phyloP scores from a whole-genome alignment of 345 rosid genomes.

The Hibiscus tridactylites region DNA sequence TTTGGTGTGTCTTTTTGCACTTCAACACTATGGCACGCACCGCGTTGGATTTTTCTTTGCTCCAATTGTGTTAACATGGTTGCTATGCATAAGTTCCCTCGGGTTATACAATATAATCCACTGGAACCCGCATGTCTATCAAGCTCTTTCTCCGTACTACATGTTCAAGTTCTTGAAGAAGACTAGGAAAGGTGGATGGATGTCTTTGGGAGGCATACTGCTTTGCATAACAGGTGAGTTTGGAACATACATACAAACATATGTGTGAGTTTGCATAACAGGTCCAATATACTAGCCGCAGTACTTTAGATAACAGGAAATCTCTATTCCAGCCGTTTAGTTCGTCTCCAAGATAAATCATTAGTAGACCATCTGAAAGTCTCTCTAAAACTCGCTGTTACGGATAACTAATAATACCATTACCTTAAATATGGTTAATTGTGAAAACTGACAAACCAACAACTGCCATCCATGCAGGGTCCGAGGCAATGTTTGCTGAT shows the following conservation, averaged over 20 bases:
- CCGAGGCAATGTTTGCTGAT: constrained; percentile 99
- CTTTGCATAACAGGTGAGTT: constrained; percentile 86
- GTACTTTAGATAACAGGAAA: not conserved
- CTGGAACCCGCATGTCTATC: constrained; percentile 81
- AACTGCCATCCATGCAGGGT: constrained; percentile 43
- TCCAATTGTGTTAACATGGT: constrained; percentile 76
- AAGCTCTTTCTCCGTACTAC: constrained; percentile 93
- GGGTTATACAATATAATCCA: constrained; percentile 82
- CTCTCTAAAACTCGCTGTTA: not conserved
- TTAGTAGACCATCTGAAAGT: not conserved
- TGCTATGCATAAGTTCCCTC: constrained; percentile 79
- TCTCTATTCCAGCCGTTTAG: not conserved
- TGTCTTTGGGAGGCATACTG: constrained; percentile 96
- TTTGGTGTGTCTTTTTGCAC: constrained; percentile 88
- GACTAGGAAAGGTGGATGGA: constrained; percentile 91
- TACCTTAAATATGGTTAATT: not conserved
- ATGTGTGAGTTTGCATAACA: not conserved
- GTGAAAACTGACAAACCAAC: not conserved
- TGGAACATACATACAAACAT: not conserved
- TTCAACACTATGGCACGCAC: constrained; percentile 97
- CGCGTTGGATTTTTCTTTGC: constrained; percentile 88
- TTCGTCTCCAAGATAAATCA: not conserved
- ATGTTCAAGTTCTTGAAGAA: constrained; percentile 96
- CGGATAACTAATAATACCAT: not conserved
- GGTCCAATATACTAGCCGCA: not conserved